These are phyloP conservation scores for Penicillium steckii DNA, from an alignment of 495 filamentous ascomycete species.

Conservation along the genomic window DNA sequence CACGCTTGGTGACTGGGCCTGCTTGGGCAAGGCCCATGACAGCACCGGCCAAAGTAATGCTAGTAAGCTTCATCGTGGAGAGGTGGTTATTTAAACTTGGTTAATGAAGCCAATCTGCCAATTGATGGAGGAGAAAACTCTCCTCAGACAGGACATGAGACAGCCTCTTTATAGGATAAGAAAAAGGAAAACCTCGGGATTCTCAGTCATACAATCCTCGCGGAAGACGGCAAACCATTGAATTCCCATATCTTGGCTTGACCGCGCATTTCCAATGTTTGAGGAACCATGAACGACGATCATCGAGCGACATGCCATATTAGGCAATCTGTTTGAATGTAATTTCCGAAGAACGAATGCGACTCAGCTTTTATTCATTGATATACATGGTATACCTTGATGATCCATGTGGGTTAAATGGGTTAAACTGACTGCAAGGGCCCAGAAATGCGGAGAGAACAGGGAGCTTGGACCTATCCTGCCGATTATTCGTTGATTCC, in stretches of 20 bases:
- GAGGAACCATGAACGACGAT: background rate
- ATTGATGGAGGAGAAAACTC: background rate
- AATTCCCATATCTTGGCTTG: too few species aligned
- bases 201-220: too few species aligned
- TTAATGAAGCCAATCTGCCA: background rate
- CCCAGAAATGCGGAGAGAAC: background rate
- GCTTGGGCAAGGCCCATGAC: slow-evolving; percentile 10
- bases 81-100: background rate
- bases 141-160: background rate
- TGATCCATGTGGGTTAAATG: background rate
- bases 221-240: too few species aligned
- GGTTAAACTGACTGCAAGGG: background rate
- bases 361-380: background rate
- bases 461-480: background rate
- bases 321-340: background rate
- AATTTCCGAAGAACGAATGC: background rate
- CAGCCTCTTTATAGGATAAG: background rate
- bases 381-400: background rate
- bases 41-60: slow-evolving; percentile 5
- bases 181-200: background rate
- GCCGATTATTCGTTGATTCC: background rate
- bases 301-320: background rate
- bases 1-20: slow-evolving; percentile 13
- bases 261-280: too few species aligned
- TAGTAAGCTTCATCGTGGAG: slow-evolving; percentile 17